A percentile compares a stretch with the other conserved stretches of the same genome.
Evolutionary conservation across 192 early-diverging fungal genomes (phyloP).

Genomic region (Podila verticillata): DNA sequence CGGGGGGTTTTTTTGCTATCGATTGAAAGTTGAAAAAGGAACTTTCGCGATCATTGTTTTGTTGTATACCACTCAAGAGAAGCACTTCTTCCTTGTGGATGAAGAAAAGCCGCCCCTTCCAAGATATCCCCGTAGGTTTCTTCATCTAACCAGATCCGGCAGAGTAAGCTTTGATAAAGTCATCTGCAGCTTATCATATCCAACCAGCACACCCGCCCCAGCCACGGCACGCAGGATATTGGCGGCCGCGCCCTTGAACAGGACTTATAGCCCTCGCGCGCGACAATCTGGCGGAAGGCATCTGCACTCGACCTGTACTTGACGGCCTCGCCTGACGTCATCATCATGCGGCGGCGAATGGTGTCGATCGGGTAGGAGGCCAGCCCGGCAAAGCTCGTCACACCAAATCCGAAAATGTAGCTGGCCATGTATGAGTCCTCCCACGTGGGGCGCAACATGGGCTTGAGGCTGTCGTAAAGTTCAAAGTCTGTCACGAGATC

Average conservation of each 20-base stretch:
- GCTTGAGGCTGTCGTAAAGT: conserved; percentile 70
- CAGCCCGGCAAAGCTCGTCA: conserved; percentile 85
- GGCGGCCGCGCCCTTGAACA: conserved; percentile 99
- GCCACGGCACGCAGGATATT: conserved; percentile 97
- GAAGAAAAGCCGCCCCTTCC: no score
- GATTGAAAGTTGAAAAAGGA: no score
- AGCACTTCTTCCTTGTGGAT: no score
- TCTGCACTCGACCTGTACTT: conserved; percentile 88
- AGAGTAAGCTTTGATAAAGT: conserved; percentile 40
- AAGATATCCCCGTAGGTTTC: no score
- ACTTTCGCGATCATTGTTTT: no score
- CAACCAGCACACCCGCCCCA: conserved; percentile 90
- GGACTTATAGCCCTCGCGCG: conserved; percentile 87
- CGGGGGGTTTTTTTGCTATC: no score
- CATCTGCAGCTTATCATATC: conserved; percentile 75
- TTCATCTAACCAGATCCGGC: neutral
- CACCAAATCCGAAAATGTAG: conserved; percentile 75
- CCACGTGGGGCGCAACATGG: conserved; percentile 28
- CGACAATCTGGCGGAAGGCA: conserved; percentile 88
- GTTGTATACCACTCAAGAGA: no score
- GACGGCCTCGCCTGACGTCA: conserved; percentile 88
- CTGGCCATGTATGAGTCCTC: conserved; percentile 53
- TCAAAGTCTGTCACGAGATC: conserved; percentile 70
- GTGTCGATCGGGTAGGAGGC: conserved; percentile 97
- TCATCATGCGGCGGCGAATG: conserved; percentile 96